Percentiles rank a stretch among this genome's conserved stretches.
Evolutionary conservation across 176 grass and related monocot species (phyloP).

Genomic region (Tillandsia leiboldiana): DNA sequence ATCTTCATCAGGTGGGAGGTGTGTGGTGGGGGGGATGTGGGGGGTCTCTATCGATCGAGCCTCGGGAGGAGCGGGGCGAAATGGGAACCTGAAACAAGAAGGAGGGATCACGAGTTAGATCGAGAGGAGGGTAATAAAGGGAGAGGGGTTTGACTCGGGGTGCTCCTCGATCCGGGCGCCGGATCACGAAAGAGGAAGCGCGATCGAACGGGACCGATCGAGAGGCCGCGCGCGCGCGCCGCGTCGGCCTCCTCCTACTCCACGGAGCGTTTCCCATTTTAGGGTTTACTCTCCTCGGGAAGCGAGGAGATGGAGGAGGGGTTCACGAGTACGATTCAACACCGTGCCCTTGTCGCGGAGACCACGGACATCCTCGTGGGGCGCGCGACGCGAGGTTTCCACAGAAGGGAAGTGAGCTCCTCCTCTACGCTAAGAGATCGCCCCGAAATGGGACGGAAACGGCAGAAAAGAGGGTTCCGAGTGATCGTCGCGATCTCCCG

Average conservation of each 20-base stretch:
- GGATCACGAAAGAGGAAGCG: neutral
- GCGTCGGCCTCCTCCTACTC: neutral
- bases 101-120: slow-evolving; percentile 3
- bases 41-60: neutral
- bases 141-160: neutral
- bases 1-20: neutral
- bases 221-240: neutral
- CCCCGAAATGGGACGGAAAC: neutral
- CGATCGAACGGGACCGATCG: neutral
- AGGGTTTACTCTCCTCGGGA: neutral
- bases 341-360: neutral
- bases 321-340: neutral
- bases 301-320: neutral
- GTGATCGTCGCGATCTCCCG: neutral
- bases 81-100: neutral
- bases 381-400: neutral
- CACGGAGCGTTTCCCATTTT: too few species aligned
- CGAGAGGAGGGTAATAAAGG: neutral
- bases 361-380: neutral
- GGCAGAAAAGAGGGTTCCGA: neutral
- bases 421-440: neutral
- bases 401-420: neutral
- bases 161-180: neutral
- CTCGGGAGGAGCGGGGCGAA: neutral
- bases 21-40: too few species aligned